Percentiles rank a stretch among this genome's conserved stretches.
Evolutionary conservation across 2,329 filamentous ascomycete species (phyloP).

Genomic region (Blastomyces percursus): DNA sequence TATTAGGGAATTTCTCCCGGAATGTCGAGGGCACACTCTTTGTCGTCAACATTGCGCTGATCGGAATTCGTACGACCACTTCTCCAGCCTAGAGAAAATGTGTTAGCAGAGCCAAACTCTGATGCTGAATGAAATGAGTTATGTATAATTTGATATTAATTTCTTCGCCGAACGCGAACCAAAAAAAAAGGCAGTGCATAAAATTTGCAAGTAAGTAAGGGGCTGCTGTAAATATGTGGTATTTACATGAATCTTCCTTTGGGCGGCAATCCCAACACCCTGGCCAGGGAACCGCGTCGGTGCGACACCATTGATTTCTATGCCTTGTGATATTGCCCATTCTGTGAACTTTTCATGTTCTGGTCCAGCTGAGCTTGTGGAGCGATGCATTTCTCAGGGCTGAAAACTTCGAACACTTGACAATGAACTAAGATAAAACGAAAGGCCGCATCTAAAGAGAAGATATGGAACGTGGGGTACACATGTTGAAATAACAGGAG

Average conservation of each 20-base stretch:
- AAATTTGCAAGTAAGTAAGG: not conserved
- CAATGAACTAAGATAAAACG: not conserved
- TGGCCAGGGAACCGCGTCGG: slow-evolving; percentile 58
- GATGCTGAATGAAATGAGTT: slow-evolving; percentile 3
- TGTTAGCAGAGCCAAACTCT: not conserved
- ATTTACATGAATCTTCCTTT: slow-evolving; percentile 52
- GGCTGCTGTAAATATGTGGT: slow-evolving; percentile 4
- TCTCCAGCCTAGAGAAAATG: slow-evolving; percentile 42
- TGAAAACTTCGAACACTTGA: not conserved
- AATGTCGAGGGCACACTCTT: slow-evolving; percentile 48
- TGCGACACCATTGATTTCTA: slow-evolving; percentile 55
- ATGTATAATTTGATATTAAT: slow-evolving; percentile 1
- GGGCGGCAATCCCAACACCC: slow-evolving; percentile 69
- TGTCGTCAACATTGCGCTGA: slow-evolving; percentile 52
- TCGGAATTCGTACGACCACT: slow-evolving; percentile 54
- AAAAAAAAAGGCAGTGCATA: not conserved
- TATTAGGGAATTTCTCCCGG: slow-evolving; percentile 40
- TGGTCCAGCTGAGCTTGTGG: slow-evolving; percentile 20
- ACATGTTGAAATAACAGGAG: not conserved
- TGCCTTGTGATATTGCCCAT: slow-evolving; percentile 57
- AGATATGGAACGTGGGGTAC: not conserved
- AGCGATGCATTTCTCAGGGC: slow-evolving; percentile 2
- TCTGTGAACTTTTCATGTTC: slow-evolving; percentile 46
- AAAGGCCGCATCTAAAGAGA: not conserved
- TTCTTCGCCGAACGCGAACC: slow-evolving; percentile 2